phyloP scores from a whole-genome alignment of 2,329 filamentous ascomycete species.

The Eutypa lata region DNA sequence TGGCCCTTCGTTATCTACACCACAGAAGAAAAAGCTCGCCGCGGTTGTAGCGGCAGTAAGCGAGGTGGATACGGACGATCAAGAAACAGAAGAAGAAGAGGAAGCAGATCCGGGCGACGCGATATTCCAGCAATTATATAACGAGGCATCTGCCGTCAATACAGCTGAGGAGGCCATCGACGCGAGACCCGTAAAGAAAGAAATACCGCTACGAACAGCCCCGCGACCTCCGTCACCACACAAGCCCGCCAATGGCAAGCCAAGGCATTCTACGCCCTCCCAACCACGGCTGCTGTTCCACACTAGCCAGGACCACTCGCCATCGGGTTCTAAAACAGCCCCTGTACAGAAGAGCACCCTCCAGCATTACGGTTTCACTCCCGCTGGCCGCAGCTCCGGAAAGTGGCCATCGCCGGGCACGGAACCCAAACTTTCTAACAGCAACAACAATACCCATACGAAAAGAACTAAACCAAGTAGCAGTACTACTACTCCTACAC shows the following conservation, averaged over 20 bases:
- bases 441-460: too few species aligned
- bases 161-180: not conserved
- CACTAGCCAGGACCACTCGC: not conserved
- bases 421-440: too few species aligned
- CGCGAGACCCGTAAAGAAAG: not conserved
- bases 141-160: constrained; percentile 8
- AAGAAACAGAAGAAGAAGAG: constrained; percentile 17
- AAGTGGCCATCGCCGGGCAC: constrained; percentile 8
- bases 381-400: constrained; percentile 18
- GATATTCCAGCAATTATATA: constrained; percentile 26
- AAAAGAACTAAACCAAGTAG: too few species aligned
- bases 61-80: constrained; percentile 2
- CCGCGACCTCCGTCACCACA: not conserved
- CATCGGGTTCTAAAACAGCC: not conserved
- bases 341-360: constrained; percentile 1
- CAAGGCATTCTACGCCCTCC: not conserved
- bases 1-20: constrained; percentile 38
- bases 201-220: not conserved
- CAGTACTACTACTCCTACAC: not conserved
- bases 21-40: constrained; percentile 32
- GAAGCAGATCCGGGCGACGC: constrained; percentile 19
- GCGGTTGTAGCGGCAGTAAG: constrained; percentile 4
- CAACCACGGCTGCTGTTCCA: not conserved
- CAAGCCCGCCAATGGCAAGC: not conserved
- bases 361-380: constrained; percentile 22